Evolutionary conservation across 768 basidiomycete genomes (phyloP).

Genomic region (Pholiota conissans): DNA sequence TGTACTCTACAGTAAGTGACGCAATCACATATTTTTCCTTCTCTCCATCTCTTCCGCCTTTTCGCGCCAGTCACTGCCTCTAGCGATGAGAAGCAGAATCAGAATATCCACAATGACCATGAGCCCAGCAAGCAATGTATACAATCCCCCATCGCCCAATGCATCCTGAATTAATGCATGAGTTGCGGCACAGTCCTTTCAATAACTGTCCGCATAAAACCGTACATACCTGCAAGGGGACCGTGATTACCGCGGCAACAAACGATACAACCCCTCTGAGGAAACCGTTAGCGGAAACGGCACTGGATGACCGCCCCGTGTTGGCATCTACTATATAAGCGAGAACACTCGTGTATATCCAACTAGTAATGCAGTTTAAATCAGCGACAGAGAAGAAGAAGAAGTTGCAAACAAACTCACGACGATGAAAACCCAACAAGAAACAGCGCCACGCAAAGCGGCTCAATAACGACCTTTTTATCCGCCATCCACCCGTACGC

Average conservation of each 20-base stretch:
- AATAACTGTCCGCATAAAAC: neutral
- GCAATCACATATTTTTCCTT: neutral
- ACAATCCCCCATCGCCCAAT: slow-evolving; percentile 1
- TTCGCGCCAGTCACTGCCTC: slow-evolving; percentile 2
- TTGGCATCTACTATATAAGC: slow-evolving; percentile 22
- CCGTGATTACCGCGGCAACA: slow-evolving; percentile 13
- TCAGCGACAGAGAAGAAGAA: neutral
- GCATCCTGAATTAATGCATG: neutral
- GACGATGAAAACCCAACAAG: slow-evolving; percentile 3
- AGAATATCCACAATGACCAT: slow-evolving; percentile 1
- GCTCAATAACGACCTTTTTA: slow-evolving; percentile 2
- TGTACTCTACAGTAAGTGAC: no score
- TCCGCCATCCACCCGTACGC: slow-evolving; percentile 10
- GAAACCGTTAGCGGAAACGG: slow-evolving; percentile 17
- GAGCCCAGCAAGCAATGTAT: slow-evolving; percentile 2
- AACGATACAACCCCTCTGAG: slow-evolving; percentile 17
- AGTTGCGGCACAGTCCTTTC: neutral
- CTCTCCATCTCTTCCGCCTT: neutral
- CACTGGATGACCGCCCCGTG: slow-evolving; percentile 18
- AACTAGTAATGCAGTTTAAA: slow-evolving; percentile 7
- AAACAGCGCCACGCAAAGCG: slow-evolving; percentile 7
- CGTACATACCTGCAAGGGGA: slow-evolving; percentile 19
- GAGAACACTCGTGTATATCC: slow-evolving; percentile 18
- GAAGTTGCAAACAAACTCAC: slow-evolving; percentile 1
- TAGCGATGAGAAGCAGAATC: neutral